Conservation (phyloP, 2,329 filamentous ascomycete genomes). For the Setomelanomma holmii region DNA sequence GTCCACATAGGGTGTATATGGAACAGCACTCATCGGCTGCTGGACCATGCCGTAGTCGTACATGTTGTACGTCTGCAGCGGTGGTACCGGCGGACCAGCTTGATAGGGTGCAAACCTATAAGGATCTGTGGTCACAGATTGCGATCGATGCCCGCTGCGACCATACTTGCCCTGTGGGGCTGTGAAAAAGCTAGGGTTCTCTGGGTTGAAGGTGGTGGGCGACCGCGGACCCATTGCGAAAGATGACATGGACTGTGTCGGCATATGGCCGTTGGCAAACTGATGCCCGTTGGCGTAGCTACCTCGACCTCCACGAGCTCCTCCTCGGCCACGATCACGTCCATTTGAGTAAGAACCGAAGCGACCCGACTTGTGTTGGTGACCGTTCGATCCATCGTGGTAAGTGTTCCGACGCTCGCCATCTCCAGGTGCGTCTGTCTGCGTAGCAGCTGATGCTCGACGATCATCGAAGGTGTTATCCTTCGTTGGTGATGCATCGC, state of each 20-base stretch:
- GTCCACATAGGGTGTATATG: slow-evolving; percentile 66
- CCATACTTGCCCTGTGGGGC: slow-evolving; percentile 53
- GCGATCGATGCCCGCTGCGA: slow-evolving; percentile 62
- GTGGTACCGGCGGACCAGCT: slow-evolving; percentile 47
- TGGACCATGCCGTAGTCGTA: slow-evolving; percentile 65
- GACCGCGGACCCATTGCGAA: slow-evolving; percentile 47
- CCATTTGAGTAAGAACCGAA: slow-evolving; percentile 46
- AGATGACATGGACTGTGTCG: slow-evolving; percentile 36
- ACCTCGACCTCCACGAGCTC: slow-evolving; percentile 54
- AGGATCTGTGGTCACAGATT: slow-evolving; percentile 65
- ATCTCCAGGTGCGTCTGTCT: slow-evolving; percentile 44
- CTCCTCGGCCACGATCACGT: slow-evolving; percentile 58
- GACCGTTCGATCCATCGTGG: slow-evolving; percentile 38
- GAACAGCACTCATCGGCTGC: slow-evolving; percentile 64
- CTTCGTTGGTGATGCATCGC: slow-evolving; percentile 40
- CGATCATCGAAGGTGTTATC: slow-evolving; percentile 39
- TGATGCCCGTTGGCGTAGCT: slow-evolving; percentile 47
- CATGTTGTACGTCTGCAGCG: slow-evolving; percentile 60
- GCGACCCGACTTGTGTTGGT: slow-evolving; percentile 38
- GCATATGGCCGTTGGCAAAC: slow-evolving; percentile 51
- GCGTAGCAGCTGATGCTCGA: slow-evolving; percentile 39
- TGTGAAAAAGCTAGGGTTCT: slow-evolving; percentile 43
- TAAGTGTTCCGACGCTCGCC: slow-evolving; percentile 38
- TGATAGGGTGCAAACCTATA: slow-evolving; percentile 54
- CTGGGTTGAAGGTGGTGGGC: slow-evolving; percentile 45